Conservation (phyloP, 2,329 filamentous ascomycete species). For the Bisporella sp. region DNA sequence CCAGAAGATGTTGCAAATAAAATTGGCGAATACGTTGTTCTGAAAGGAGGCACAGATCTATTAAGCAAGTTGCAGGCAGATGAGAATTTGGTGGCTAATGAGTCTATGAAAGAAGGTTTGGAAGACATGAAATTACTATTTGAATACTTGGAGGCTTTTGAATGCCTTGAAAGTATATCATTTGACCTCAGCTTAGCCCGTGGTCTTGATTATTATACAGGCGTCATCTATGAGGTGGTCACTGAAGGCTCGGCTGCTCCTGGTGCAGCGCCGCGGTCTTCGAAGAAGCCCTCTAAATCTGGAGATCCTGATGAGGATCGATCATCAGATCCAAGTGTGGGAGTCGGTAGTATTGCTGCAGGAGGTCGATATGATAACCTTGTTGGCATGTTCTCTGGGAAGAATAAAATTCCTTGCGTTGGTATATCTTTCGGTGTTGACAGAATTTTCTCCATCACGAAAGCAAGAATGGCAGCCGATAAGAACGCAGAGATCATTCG, state of each 20-base stretch:
- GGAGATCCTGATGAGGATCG: conserved; percentile 53
- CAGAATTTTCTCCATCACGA: conserved; percentile 88
- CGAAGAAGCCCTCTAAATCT: conserved; percentile 39
- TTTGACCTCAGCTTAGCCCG: conserved; percentile 88
- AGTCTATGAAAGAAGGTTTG: conserved; percentile 70
- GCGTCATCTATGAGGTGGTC: conserved; percentile 69
- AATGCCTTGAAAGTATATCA: conserved; percentile 65
- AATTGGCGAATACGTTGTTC: conserved; percentile 78
- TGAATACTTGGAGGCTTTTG: conserved; percentile 73
- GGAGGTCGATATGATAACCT: conserved; percentile 90
- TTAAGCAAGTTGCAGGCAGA: conserved; percentile 64
- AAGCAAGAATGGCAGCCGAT: conserved; percentile 63
- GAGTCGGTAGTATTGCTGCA: conserved; percentile 82
- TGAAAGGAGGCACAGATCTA: conserved; percentile 69
- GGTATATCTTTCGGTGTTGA: conserved; percentile 93
- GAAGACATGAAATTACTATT: conserved; percentile 76
- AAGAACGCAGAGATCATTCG: conserved; percentile 48
- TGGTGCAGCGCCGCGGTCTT: conserved; percentile 29
- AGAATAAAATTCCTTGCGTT: conserved; percentile 80
- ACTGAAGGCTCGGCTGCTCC: conserved; percentile 54
- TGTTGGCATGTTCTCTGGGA: conserved; percentile 88
- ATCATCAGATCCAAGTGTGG: conserved; percentile 71
- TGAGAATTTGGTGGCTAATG: conserved; percentile 61
- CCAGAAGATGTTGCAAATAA: conserved; percentile 70
- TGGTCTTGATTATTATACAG: conserved; percentile 83